These are phyloP conservation scores for Corylus heterophylla DNA, from an alignment of 306 rosid genomes.

Conservation along the genomic window DNA sequence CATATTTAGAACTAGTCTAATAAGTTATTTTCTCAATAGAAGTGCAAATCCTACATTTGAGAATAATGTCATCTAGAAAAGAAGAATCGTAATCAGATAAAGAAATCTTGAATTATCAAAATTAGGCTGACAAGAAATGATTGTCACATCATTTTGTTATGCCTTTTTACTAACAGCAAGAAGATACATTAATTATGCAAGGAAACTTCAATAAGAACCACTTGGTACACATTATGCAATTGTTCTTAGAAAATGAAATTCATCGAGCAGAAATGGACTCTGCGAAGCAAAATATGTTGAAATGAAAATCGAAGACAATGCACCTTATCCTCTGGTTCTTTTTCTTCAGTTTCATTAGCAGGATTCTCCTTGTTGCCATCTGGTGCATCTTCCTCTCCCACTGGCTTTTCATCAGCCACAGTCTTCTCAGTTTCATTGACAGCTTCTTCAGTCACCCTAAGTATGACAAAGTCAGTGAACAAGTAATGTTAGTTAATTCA, in stretches of 20 bases:
- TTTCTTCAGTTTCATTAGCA: slow-evolving; percentile 64
- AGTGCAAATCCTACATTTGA: not conserved
- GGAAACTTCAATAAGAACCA: not conserved
- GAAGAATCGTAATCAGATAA: not conserved
- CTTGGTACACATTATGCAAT: not conserved
- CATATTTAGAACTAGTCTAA: not conserved
- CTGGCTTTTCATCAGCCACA: slow-evolving; percentile 73
- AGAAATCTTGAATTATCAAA: not conserved
- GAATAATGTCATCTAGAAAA: not conserved
- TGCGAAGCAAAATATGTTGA: not conserved
- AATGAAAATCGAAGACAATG: not conserved
- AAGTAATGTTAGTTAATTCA: not conserved
- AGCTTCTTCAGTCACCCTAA: slow-evolving; percentile 69
- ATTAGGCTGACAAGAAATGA: not conserved
- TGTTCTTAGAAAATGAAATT: not conserved
- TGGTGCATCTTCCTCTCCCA: slow-evolving; percentile 48
- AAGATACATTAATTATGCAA: not conserved
- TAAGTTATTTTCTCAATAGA: not conserved
- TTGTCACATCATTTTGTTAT: too few species aligned
- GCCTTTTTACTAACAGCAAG: not conserved
- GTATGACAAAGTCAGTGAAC: not conserved
- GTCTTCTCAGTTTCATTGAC: slow-evolving; percentile 61
- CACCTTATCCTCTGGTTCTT: slow-evolving; percentile 89
- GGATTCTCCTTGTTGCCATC: slow-evolving; percentile 57
- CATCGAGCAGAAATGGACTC: not conserved